These are phyloP conservation scores for Phaffia tasmanica DNA, from an alignment of 768 basidiomycete species.

Conservation along the genomic window DNA sequence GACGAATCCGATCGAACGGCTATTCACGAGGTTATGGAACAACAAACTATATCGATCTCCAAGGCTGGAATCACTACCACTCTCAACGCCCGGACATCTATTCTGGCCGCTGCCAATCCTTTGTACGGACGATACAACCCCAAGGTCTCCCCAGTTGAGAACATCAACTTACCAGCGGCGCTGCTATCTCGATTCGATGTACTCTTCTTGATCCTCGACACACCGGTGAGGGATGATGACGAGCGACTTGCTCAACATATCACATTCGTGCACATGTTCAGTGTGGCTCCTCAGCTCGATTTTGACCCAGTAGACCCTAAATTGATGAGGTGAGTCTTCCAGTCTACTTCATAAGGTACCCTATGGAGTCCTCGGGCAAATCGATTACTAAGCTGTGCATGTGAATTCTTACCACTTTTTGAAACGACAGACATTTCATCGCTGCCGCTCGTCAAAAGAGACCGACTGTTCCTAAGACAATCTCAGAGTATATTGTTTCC, in stretches of 20 bases:
- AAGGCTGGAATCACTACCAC: slow-evolving; percentile 99
- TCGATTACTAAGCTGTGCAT: neutral
- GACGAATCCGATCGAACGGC: slow-evolving; percentile 94
- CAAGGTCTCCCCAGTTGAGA: slow-evolving; percentile 94
- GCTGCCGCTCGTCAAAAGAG: slow-evolving; percentile 77
- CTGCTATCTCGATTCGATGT: slow-evolving; percentile 92
- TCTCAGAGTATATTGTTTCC: slow-evolving; percentile 87
- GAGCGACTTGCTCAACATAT: slow-evolving; percentile 94
- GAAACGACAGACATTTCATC: slow-evolving; percentile 68
- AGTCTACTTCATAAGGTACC: neutral
- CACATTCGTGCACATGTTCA: slow-evolving; percentile 96
- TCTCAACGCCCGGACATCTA: slow-evolving; percentile 90
- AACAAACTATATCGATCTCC: slow-evolving; percentile 98
- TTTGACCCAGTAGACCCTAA: slow-evolving; percentile 73
- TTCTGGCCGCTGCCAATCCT: slow-evolving; percentile 95
- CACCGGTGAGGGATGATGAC: slow-evolving; percentile 86
- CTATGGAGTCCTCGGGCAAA: neutral
- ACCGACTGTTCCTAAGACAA: slow-evolving; percentile 75
- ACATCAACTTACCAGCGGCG: slow-evolving; percentile 97
- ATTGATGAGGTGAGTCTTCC: slow-evolving; percentile 63
- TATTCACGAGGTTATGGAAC: slow-evolving; percentile 99
- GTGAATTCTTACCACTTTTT: slow-evolving; percentile 18
- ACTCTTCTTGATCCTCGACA: slow-evolving; percentile 91
- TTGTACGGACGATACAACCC: slow-evolving; percentile 96
- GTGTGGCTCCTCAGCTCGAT: slow-evolving; percentile 71